Evolutionary conservation across 805 yeast genomes (phyloP), one percentile per base, ranked within the genome.

Genomic region (Wickerhamiella sergipiensis): DNA sequence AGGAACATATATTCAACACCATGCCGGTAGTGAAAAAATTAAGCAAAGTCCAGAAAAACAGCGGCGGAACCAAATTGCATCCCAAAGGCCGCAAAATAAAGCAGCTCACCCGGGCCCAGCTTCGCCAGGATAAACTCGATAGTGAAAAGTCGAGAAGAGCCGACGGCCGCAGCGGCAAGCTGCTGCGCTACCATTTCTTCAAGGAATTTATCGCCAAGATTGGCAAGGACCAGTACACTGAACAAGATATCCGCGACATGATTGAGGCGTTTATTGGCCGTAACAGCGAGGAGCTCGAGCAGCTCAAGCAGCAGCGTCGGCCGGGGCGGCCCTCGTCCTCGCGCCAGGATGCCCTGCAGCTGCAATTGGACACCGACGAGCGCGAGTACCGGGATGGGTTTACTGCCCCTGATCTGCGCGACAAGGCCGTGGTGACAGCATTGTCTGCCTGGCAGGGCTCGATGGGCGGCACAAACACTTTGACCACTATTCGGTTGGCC

Each of bases 11-110:
- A n/a, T n/a, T n/a, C n/a, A n/a, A n/a, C n/a, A n/a, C n/a, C n/a
- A 81, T 83, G 89, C 87, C 87, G 15, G 67, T 81, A 54, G 82
- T 79, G 17, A 85, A 83, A 60, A 78, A 78, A 54, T 70, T 85
- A 49, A 65, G 71, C 21, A 85, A 84, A 59, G 83, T 85, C 36
- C 72, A 76, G 56, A 81, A 81, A 47, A 43, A 43, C 72, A 74
- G 57, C 67, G 80, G 50, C 77, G 53, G 77, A 75, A 42, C 78
- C 76, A 50, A 44, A 71, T 76, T 39, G 57, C 97, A 90, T 64
- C 92, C 95, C 21, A 83, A 81, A 61, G 95, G 97, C 9, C 76
- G 96, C 50, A 90, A 88, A 66, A 83, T 87, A 65, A 83, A 83
- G 66, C 86, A 83, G 63, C 69, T 90, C 48, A 81, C 81, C 51